phyloP scores from a whole-genome alignment of 306 rosid genomes.

The Bauhinia variegata region DNA sequence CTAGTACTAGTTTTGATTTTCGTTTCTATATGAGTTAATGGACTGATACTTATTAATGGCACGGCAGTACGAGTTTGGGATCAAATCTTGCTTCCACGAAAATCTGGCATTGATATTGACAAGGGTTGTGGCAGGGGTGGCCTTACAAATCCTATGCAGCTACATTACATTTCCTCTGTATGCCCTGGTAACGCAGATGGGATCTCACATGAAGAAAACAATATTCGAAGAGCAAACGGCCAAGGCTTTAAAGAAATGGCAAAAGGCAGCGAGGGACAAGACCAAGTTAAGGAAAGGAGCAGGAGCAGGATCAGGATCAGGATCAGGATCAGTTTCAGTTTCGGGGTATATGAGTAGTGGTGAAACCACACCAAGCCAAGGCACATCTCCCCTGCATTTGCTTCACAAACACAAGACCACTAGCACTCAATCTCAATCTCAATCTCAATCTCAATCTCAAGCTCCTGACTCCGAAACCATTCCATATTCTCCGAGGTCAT shows the following conservation, averaged over 20 bases:
- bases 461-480: slow-evolving; percentile 45
- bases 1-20: too few relatives aligned
- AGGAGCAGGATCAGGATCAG: too few relatives aligned
- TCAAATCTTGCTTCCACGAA: slow-evolving; percentile 64
- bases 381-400: slow-evolving; percentile 59
- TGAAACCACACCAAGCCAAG: slow-evolving; percentile 65
- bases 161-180: slow-evolving; percentile 73
- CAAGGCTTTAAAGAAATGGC: slow-evolving; percentile 73
- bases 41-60: too few relatives aligned
- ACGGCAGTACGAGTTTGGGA: slow-evolving; percentile 60
- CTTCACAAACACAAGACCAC: slow-evolving; percentile 57
- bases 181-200: slow-evolving; percentile 74
- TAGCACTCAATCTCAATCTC: slow-evolving; percentile 28
- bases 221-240: slow-evolving; percentile 75
- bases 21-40: too few relatives aligned
- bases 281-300: slow-evolving; percentile 46
- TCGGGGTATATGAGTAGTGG: slow-evolving; percentile 55
- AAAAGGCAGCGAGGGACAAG: slow-evolving; percentile 50
- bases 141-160: slow-evolving; percentile 61
- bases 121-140: slow-evolving; percentile 59
- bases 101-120: slow-evolving; percentile 48
- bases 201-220: slow-evolving; percentile 69
- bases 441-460: too few relatives aligned
- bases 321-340: background rate
- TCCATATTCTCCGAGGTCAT: slow-evolving; percentile 52